Base-by-base conservation (phyloP, 2,329 filamentous ascomycete genomes). In the Xylariaceae sp. region DNA sequence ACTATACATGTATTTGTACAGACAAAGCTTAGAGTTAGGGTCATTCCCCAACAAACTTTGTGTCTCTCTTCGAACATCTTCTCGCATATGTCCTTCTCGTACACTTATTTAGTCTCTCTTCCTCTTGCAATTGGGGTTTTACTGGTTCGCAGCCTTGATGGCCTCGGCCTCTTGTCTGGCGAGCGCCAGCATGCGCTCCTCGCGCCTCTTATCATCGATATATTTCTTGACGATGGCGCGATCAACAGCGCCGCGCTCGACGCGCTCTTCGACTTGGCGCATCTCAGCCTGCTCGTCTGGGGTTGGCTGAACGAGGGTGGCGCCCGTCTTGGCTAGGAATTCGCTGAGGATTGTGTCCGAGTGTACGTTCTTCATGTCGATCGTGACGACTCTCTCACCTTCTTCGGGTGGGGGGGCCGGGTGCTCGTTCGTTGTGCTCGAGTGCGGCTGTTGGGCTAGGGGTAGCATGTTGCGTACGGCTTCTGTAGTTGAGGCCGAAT, bases 291-390 rank as follows among this genome's bases (percentile, higher is more conserved):
- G 68, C 65, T 93, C 89, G 68, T 87, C 81, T 2, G 76, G 73
- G 1, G 83, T 87, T 2, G 87, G 79, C 58, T 80, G 67, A 1
- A 92, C 71, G 21, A 76, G 70, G 23, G 77, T 73, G 8, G 88
- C 89, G 17, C 83, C 82, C 17, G 88, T 90, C 72, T 86, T 79
- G 56, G 77, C 75, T 34, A 92, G 71, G 50, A 93, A 79, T 56
- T 84, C 79, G 45, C 80, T 74, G 16, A 92, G 75, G 58, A 93
- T 92, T 31, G 84, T 78, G 3, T 79, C 76, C 39, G 85, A 86
- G 57, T 78, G 78, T 65, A 83, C 79, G 67, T 82, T 73, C 71
- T 86, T 87, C 82, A 92, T 89, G 64, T 88, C 80, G 65, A 88
- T 82, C 43, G 78, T 77, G 36, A 85, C 74, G 8, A 78, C 73